Conservation (phyloP, 225 moss, liverwort and hornwort genomes). For the Polytrichum formosum region DNA sequence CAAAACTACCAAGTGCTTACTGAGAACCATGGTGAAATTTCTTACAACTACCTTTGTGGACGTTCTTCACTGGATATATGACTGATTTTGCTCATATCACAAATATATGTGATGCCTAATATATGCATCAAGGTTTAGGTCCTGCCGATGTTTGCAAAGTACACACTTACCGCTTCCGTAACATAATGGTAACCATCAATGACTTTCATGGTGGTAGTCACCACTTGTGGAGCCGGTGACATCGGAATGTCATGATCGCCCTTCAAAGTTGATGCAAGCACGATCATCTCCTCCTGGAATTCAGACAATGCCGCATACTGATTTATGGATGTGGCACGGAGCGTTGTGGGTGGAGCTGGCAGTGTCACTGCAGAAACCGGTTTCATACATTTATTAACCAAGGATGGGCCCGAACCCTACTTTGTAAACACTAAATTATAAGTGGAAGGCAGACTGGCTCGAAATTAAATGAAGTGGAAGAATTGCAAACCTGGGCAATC, state of each 20-base stretch:
- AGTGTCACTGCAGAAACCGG: constrained; percentile 30
- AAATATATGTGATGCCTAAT: neutral
- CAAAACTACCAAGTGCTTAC: neutral
- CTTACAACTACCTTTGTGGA: constrained; percentile 1
- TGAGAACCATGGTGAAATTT: neutral
- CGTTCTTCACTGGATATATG: neutral
- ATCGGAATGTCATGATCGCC: constrained; percentile 9
- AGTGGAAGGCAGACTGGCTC: neutral
- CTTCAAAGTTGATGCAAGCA: constrained; percentile 31
- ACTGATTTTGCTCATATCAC: neutral
- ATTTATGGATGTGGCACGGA: neutral
- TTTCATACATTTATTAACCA: neutral
- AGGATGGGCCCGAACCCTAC: neutral
- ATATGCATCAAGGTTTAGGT: neutral
- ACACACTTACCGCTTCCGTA: neutral
- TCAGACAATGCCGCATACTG: constrained; percentile 16
- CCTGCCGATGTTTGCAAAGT: constrained; percentile 3
- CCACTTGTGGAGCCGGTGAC: constrained; percentile 4
- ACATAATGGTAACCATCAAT: constrained; percentile 8
- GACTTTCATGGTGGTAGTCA: neutral
- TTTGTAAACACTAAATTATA: neutral
- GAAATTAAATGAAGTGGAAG: neutral
- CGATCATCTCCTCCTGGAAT: constrained; percentile 47
- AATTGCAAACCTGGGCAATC: constrained; percentile 67
- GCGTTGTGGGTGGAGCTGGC: constrained; percentile 5